phyloP scores from a whole-genome alignment of 805 yeast genomes.

The Suhomyces kilbournensis region DNA sequence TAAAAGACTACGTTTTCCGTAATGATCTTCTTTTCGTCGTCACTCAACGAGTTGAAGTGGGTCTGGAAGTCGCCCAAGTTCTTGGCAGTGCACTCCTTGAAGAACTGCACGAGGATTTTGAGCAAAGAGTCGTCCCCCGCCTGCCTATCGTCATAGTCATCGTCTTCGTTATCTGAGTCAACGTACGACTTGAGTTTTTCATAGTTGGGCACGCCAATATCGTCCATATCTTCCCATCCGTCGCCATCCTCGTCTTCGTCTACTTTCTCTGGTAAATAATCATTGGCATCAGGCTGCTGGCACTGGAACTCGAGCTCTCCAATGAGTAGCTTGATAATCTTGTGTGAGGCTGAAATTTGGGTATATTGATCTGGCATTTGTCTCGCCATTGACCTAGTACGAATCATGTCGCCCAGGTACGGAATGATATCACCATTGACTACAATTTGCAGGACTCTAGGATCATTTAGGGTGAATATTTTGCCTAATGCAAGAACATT shows the following conservation, averaged over 20 bases:
- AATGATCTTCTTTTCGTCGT: constrained; percentile 52
- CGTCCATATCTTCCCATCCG: constrained; percentile 79
- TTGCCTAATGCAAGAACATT: constrained; percentile 70
- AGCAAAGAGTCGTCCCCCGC: constrained; percentile 34
- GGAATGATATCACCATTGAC: constrained; percentile 81
- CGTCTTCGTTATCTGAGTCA: constrained; percentile 43
- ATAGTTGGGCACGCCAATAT: constrained; percentile 58
- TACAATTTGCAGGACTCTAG: constrained; percentile 44
- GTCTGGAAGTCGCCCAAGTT: constrained; percentile 51
- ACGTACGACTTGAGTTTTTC: constrained; percentile 61
- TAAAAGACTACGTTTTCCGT: constrained; percentile 46
- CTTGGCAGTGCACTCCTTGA: constrained; percentile 52
- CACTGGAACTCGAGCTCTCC: constrained; percentile 68
- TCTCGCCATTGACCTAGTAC: constrained; percentile 83
- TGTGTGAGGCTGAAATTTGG: constrained; percentile 63
- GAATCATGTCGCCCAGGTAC: constrained; percentile 58
- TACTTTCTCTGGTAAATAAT: constrained; percentile 24
- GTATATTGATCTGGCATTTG: constrained; percentile 60
- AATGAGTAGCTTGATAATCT: constrained; percentile 68
- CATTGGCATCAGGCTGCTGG: constrained; percentile 45
- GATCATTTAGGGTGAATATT: constrained; percentile 58
- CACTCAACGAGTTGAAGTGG: constrained; percentile 47
- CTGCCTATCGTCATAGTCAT: constrained; percentile 23
- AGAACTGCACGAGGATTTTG: constrained; percentile 47
- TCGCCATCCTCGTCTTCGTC: constrained; percentile 36